These are phyloP conservation scores for Biscogniauxia sp. DNA, from an alignment of 2,329 filamentous ascomycete genomes.

Conservation along the genomic window DNA sequence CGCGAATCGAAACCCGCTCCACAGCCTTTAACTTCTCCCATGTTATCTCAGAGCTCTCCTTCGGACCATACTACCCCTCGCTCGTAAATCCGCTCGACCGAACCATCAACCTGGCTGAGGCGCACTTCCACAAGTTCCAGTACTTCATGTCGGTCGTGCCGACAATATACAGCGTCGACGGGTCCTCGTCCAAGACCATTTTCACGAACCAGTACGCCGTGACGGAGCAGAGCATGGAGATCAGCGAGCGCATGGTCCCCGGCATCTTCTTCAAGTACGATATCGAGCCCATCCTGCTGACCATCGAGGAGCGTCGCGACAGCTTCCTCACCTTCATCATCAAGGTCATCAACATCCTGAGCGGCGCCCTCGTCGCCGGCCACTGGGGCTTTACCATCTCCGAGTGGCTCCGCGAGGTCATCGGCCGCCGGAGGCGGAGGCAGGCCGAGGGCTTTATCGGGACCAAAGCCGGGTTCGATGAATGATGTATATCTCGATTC, in stretches of 20 bases:
- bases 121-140: conserved; percentile 93
- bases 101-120: conserved; percentile 72
- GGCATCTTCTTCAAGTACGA: conserved; percentile 99
- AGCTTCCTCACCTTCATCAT: conserved; percentile 73
- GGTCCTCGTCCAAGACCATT: conserved; percentile 56
- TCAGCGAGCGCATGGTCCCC: conserved; percentile 71
- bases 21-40: conserved; percentile 96
- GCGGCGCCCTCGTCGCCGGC: conserved; percentile 86
- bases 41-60: conserved; percentile 92
- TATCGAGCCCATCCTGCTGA: conserved; percentile 90
- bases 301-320: conserved; percentile 78
- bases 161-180: conserved; percentile 77
- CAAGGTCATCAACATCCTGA: conserved; percentile 85
- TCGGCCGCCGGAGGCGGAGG: conserved; percentile 47
- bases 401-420: conserved; percentile 66
- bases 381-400: conserved; percentile 88
- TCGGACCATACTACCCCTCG: conserved; percentile 93
- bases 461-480: conserved; percentile 38
- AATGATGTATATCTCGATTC: conserved; percentile 17
- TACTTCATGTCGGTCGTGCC: conserved; percentile 96
- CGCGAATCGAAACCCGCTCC: conserved; percentile 23
- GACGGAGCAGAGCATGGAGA: conserved; percentile 75
- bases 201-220: conserved; percentile 98
- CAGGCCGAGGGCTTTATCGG: conserved; percentile 51
- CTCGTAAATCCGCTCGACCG: conserved; percentile 92